Percentiles rank a stretch among this genome's conserved stretches.
phyloP scores from a whole-genome alignment of 116 monocot genomes.

The Dioscorea cayenensis region DNA sequence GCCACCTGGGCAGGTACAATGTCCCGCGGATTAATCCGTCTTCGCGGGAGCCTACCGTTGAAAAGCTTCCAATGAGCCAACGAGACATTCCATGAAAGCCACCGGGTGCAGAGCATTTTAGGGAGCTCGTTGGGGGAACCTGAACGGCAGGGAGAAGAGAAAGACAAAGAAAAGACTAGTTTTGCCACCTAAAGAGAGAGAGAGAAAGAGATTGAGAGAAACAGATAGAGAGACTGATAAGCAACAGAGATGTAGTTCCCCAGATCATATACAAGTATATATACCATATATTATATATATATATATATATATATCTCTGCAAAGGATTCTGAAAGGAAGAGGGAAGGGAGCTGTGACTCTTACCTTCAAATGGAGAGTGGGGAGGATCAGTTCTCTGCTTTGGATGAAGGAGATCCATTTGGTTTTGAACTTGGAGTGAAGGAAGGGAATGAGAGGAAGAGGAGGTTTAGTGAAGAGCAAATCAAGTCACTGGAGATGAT shows the following conservation, averaged over 20 bases:
- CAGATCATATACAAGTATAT: neutral
- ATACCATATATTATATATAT: neutral
- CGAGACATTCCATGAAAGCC: neutral
- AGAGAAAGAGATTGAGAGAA: constrained; percentile 1
- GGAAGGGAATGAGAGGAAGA: constrained; percentile 25
- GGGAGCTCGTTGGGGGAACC: neutral
- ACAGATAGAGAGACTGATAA: neutral
- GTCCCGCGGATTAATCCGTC: neutral
- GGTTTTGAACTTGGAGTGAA: neutral
- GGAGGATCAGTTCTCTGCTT: neutral
- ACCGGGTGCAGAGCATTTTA: neutral
- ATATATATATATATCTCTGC: neutral
- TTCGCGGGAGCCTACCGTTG: neutral
- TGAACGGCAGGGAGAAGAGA: constrained; percentile 1
- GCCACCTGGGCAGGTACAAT: neutral
- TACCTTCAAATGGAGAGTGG: neutral
- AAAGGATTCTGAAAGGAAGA: neutral
- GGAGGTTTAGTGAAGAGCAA: constrained; percentile 57
- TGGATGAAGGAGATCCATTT: neutral
- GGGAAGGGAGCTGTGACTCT: neutral
- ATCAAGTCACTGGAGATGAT: constrained; percentile 48
- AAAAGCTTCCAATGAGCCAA: neutral
- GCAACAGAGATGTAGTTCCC: neutral
- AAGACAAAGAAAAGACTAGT: neutral
- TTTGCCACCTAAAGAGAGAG: constrained; percentile 1